A percentile compares a stretch with the other conserved stretches of the same genome.
Conservation (phyloP, 2,329 filamentous ascomycete genomes). For the Epicoccum sorghinum region DNA sequence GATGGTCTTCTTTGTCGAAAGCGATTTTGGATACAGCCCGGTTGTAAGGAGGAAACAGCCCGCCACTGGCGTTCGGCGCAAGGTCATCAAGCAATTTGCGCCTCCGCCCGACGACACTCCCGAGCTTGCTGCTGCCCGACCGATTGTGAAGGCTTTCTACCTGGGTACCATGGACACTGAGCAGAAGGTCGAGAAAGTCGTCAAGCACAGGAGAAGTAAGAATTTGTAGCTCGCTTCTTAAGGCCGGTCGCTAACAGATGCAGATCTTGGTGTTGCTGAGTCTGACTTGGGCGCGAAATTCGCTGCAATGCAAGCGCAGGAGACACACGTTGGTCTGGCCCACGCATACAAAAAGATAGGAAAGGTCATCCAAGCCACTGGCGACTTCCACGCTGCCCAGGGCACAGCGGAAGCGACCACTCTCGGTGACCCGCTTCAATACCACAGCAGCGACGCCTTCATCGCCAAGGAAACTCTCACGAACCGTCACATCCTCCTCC, state of each 20-base stretch:
- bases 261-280: slow-evolving; percentile 88
- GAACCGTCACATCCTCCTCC: slow-evolving; percentile 94
- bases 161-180: slow-evolving; percentile 94
- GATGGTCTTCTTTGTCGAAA: slow-evolving; percentile 98
- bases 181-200: slow-evolving; percentile 93
- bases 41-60: slow-evolving; percentile 96
- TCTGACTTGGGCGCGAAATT: slow-evolving; percentile 93
- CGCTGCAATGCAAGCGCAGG: slow-evolving; percentile 83
- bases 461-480: slow-evolving; percentile 98
- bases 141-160: slow-evolving; percentile 94
- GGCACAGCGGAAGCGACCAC: slow-evolving; percentile 96
- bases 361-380: slow-evolving; percentile 88
- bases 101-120: slow-evolving; percentile 96
- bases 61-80: slow-evolving; percentile 90
- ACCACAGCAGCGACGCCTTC: slow-evolving; percentile 93
- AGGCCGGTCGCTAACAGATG: slow-evolving; percentile 34
- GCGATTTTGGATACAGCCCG: slow-evolving; percentile 96
- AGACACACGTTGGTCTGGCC: slow-evolving; percentile 84
- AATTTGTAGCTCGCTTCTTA: background rate
- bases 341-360: slow-evolving; percentile 95
- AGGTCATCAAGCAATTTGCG: slow-evolving; percentile 97
- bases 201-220: slow-evolving; percentile 87
- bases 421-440: slow-evolving; percentile 89
- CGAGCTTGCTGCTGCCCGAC: slow-evolving; percentile 86
- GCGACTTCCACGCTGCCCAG: slow-evolving; percentile 95